These are phyloP conservation scores for Termitomyces sp. DNA, from an alignment of 768 basidiomycete genomes.

Conservation along the genomic window DNA sequence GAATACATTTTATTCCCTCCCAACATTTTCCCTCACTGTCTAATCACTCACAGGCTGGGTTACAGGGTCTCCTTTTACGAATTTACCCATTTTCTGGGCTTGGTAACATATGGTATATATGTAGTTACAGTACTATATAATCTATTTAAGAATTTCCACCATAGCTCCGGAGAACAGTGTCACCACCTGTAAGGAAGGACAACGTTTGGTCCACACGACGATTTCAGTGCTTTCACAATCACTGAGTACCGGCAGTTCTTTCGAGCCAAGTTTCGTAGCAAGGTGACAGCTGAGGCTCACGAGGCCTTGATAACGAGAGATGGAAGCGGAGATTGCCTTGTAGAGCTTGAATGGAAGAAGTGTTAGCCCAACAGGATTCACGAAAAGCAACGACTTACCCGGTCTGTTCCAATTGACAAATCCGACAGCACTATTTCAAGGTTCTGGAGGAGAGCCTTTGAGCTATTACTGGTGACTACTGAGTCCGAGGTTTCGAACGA, in stretches of 20 bases:
- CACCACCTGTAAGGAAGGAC: constrained; percentile 20
- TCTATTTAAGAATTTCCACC: constrained; percentile 10
- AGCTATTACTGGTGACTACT: neutral
- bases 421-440: constrained; percentile 27
- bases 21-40: neutral
- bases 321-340: constrained; percentile 31
- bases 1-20: neutral
- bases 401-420: constrained; percentile 22
- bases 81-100: neutral
- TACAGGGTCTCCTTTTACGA: neutral
- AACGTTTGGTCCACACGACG: constrained; percentile 20
- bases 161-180: constrained; percentile 23
- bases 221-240: constrained; percentile 15
- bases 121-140: neutral
- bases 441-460: constrained; percentile 16
- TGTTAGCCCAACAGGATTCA: neutral
- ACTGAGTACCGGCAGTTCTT: neutral
- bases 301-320: constrained; percentile 35
- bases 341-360: constrained; percentile 23
- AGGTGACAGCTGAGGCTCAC: constrained; percentile 22
- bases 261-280: constrained; percentile 2
- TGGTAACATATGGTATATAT: neutral
- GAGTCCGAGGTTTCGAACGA: constrained; percentile 18
- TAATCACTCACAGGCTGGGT: neutral
- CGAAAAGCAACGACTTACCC: constrained; percentile 21